Base-by-base conservation (phyloP, 1,284 basidiomycete genomes). In the Puccinia polysora region DNA sequence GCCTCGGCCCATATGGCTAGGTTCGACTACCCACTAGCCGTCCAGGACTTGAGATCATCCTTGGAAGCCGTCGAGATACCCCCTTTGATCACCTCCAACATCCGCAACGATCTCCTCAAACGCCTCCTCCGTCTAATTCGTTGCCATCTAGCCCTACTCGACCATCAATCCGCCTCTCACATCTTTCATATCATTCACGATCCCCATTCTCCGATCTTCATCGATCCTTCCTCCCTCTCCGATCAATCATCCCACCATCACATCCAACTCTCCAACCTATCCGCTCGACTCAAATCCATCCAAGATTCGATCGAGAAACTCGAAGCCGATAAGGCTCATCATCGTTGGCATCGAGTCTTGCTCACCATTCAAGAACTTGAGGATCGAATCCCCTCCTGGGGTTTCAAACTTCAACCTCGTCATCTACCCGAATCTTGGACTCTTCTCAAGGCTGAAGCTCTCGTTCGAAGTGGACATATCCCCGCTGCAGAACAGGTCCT, bases 1-100 rank as follows among this genome's bases (percentile, higher is more conserved):
- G 67, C 55, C 38, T 34, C 67, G 18, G 40, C 67, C 18, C 30
- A 60, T 40, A 60, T 69, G 67, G 67, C 67, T 12, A 10, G 49
- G 23, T 20, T 30, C 15, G 28, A 60, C n/a, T 69, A 58, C 32
- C 6, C 14, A 6, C 1, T 25, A 8, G 67, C 55, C 8, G n/a
- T 25, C 1, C 10, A 25, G 0, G 56, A 59, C 36, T 34, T 69
- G 32, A 15, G 49, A 36, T n/a, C 15, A 23, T 69, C 67, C 2
- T 55, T 69, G 6, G 40, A 40, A 52, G 15, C 56, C 10, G 50
- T 49, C 36, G 30, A 59, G n/a, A n/a, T 60, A 3, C 25, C 67
- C 23, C 43, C 56, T 0, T 60, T 49, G 20, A 28, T 69, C 14
- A 12, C 55, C 15, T 6, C 30, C 23, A 43, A 45, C 15, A 47